A percentile compares a stretch with the other conserved stretches of the same genome.
phyloP scores from a whole-genome alignment of 305 asterid genomes.

The Fraxinus albicans region DNA sequence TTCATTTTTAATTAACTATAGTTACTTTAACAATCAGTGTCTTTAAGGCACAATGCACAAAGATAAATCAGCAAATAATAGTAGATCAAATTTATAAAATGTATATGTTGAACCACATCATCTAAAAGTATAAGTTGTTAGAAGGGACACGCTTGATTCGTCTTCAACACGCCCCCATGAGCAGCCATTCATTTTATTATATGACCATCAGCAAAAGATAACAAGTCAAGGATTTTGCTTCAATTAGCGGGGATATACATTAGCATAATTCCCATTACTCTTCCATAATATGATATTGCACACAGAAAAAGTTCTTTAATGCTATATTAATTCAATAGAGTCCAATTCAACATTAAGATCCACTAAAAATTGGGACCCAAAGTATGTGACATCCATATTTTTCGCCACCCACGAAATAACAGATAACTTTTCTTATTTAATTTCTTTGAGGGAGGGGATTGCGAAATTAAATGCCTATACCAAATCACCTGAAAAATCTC shows the following conservation, averaged over 20 bases:
- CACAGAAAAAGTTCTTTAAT: background rate
- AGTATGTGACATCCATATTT: background rate
- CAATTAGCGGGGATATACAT: background rate
- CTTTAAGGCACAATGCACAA: background rate
- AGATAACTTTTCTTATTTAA: background rate
- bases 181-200: background rate
- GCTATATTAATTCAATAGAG: background rate
- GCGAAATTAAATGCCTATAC: background rate
- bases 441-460: background rate
- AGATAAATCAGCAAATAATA: background rate
- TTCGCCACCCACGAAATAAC: background rate
- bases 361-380: background rate
- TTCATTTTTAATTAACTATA: background rate
- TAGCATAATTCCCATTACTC: background rate
- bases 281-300: background rate
- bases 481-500: background rate
- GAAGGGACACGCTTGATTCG: background rate
- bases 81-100: background rate
- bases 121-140: background rate
- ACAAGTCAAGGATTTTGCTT: slow-evolving; percentile 2
- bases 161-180: background rate
- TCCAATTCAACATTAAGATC: background rate
- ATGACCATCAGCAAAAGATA: background rate
- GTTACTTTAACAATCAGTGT: background rate
- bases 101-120: background rate